Evolutionary conservation across 805 yeast species (phyloP).

Genomic region (Nakazawaea ambrosiae): DNA sequence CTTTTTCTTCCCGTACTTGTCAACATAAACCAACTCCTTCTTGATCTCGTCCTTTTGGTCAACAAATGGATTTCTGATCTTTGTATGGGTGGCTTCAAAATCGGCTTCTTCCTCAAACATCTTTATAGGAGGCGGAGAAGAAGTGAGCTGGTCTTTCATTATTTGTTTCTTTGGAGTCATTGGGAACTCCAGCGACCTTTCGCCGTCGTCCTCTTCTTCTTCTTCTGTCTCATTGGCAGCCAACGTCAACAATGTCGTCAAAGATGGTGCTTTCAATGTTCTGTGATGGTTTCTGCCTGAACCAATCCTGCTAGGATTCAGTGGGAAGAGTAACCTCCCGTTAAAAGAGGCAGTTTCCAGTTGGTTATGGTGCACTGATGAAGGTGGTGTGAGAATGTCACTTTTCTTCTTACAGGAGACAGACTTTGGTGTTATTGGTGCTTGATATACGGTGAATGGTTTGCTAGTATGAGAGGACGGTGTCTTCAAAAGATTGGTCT

Average conservation of each 20-base stretch:
- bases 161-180: slow-evolving; percentile 6
- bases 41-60: slow-evolving; percentile 12
- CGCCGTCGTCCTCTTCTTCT: slow-evolving; percentile 1
- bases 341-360: slow-evolving; percentile 1
- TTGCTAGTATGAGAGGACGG: neutral
- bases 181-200: neutral
- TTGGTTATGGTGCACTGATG: neutral
- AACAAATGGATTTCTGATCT: slow-evolving; percentile 18
- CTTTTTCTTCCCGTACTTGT: slow-evolving; percentile 27
- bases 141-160: neutral
- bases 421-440: slow-evolving; percentile 10
- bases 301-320: slow-evolving; percentile 9
- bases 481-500: slow-evolving; percentile 5
- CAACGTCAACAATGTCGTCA: slow-evolving; percentile 5
- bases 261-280: slow-evolving; percentile 8
- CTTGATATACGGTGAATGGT: slow-evolving; percentile 9
- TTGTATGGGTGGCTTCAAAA: neutral
- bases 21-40: slow-evolving; percentile 21
- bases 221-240: slow-evolving; percentile 8
- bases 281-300: slow-evolving; percentile 9
- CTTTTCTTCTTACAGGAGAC: neutral
- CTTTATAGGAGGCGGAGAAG: neutral
- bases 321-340: slow-evolving; percentile 9
- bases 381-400: slow-evolving; percentile 5
- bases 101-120: neutral